Evolutionary conservation across 2,329 filamentous ascomycete species (phyloP), one percentile per base, ranked within the genome.

Genomic region (Pestalotiopsis sp.): DNA sequence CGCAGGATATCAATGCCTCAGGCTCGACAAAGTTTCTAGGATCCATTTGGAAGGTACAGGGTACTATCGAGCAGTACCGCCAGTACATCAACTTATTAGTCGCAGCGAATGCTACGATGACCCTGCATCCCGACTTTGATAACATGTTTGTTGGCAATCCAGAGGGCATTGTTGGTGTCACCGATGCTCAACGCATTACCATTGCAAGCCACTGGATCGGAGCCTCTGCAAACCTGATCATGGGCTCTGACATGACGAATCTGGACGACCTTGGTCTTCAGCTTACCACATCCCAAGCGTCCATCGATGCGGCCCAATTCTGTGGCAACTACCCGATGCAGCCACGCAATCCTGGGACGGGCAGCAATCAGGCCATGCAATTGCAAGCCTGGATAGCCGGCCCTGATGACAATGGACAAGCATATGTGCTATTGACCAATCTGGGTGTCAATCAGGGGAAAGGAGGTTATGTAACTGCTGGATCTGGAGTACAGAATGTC

Each of bases 131-230:
- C 1, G 76, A 78, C 67, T 75, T 77, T 73, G 76, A 76, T 57
- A 77, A 73, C 31, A 67, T 76, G 12, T 75, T 74, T 36, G 69
- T 75, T 36, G 76, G 70, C 23, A 78, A 78, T 58, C 36, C 70
- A n/a, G 70, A 67, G 31, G 62, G 65, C 7, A 56, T 76, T 1
- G 71, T 74, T 2, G 76, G 76, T 2, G 71, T 78, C 3, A 73
- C 70, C 2, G 75, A 76, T 67, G 62, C 38, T 3, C 69, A 76
- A 57, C 72, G 76, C 3, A 72, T 71, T 31, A 74, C 74, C 17
- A 73, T 76, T 27, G 72, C 74, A 69, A 77, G 68, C 36, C 76
- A 78, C 68, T 78, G 76, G 76, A 66, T 77, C 41, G 75, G 76
- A n/a, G 76, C 76, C 1, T 74, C 69, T 6, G 73, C 76, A 2